Evolutionary conservation across 2,329 filamentous ascomycete species (phyloP).

Genomic region (Arthrobotrys entomopaga): DNA sequence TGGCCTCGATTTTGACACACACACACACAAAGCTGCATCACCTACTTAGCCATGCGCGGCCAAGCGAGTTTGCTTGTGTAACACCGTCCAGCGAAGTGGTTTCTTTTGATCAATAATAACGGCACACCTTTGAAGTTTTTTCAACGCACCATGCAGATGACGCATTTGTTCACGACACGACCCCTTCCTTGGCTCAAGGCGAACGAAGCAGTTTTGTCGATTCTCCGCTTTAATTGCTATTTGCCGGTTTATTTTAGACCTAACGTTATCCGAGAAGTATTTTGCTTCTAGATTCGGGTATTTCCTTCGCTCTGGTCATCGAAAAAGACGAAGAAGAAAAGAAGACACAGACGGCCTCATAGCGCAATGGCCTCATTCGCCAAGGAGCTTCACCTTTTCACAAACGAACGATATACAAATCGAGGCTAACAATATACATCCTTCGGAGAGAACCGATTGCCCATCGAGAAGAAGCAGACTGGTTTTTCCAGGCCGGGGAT

Average conservation of each 20-base stretch:
- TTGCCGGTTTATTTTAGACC: conserved; percentile 4
- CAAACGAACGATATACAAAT: neutral
- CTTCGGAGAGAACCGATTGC: too few species aligned
- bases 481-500: conserved; percentile 3
- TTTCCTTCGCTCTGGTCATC: conserved; percentile 5
- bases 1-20: too few species aligned
- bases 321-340: neutral
- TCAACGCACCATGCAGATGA: conserved; percentile 37
- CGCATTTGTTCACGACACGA: conserved; percentile 22
- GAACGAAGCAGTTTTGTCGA: conserved; percentile 9
- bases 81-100: conserved; percentile 20
- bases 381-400: neutral
- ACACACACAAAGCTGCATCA: neutral
- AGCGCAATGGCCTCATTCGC: conserved; percentile 40
- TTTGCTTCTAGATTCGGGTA: conserved; percentile 7
- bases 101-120: conserved; percentile 20
- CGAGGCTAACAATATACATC: too few species aligned
- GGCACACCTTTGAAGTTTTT: conserved; percentile 27
- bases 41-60: conserved; percentile 38
- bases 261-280: conserved; percentile 39
- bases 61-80: conserved; percentile 52
- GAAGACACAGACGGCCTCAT: conserved; percentile 21
- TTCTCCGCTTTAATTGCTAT: too few species aligned
- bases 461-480: neutral
- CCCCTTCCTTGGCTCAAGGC: neutral